Conservation (phyloP, 495 filamentous ascomycete species). For the Lophiotrema nucula region DNA sequence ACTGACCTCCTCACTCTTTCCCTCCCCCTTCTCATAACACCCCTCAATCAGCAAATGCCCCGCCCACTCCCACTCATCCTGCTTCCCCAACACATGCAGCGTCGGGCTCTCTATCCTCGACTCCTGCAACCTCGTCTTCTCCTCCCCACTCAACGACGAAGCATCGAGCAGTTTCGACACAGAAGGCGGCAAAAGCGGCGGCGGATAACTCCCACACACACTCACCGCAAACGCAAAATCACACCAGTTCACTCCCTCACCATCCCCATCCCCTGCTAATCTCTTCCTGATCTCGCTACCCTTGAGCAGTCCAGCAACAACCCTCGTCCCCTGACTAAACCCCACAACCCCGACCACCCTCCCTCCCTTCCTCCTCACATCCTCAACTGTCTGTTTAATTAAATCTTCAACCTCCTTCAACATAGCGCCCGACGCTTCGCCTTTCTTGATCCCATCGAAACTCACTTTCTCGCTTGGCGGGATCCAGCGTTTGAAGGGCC, state of each 20-base stretch:
- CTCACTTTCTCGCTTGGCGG: conserved; percentile 1
- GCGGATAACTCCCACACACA: conserved; percentile 20
- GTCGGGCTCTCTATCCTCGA: conserved; percentile 11
- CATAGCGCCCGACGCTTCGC: background rate
- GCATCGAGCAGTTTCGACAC: background rate
- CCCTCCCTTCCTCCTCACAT: background rate
- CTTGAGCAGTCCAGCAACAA: conserved; percentile 25
- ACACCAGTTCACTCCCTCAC: conserved; percentile 6
- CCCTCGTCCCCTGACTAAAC: conserved; percentile 24
- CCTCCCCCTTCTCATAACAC: conserved; percentile 6
- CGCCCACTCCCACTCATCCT: conserved; percentile 20
- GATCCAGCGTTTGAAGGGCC: conserved; percentile 29
- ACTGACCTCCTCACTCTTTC: conserved; percentile 12
- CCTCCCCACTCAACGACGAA: background rate
- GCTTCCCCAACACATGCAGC: conserved; percentile 9
- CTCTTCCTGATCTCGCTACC: conserved; percentile 8
- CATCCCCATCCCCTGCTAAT: background rate
- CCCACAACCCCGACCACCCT: conserved; percentile 21
- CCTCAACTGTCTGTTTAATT: background rate
- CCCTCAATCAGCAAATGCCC: conserved; percentile 13
- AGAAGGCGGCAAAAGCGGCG: conserved; percentile 6
- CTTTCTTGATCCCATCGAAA: conserved; percentile 1
- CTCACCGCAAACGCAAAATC: conserved; percentile 15
- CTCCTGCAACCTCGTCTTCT: background rate
- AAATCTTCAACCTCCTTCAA: conserved; percentile 7